These are phyloP conservation scores for Ustilago esculenta DNA, from an alignment of 1,284 basidiomycete species.

Conservation along the genomic window DNA sequence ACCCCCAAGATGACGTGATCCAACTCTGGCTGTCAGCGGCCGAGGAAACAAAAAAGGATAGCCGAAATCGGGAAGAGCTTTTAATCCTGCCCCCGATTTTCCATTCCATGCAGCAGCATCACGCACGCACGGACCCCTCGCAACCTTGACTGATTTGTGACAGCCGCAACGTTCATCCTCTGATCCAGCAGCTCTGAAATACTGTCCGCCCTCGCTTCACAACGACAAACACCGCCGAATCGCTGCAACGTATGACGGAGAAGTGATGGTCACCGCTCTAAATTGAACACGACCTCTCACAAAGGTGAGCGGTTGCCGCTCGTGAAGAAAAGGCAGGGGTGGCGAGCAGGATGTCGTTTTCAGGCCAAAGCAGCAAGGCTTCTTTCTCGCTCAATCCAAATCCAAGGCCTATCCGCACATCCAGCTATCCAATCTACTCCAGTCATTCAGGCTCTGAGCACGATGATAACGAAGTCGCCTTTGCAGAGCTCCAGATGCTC, in stretches of 20 bases:
- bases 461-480: conserved; percentile 55
- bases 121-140: conserved; percentile 17
- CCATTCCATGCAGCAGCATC: not conserved
- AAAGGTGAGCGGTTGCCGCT: not conserved
- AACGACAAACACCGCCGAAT: too few relatives aligned
- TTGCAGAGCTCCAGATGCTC: conserved; percentile 68
- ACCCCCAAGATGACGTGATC: conserved; percentile 23
- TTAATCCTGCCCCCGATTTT: not conserved
- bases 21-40: conserved; percentile 1
- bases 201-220: not conserved
- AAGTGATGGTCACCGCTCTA: not conserved
- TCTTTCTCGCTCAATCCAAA: conserved; percentile 10
- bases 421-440: conserved; percentile 9
- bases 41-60: conserved; percentile 17
- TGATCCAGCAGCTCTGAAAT: too few relatives aligned
- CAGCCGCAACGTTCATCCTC: not conserved
- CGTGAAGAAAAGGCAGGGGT: not conserved
- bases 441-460: conserved; percentile 2
- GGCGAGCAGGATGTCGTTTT: conserved; percentile 24
- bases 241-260: too few relatives aligned
- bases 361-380: conserved; percentile 16
- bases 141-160: too few relatives aligned
- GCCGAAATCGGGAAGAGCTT: conserved; percentile 6
- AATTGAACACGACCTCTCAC: not conserved
- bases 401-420: conserved; percentile 1